These are phyloP conservation scores for Sarocladium brachiariae DNA, from an alignment of 2,329 filamentous ascomycete species.

Conservation along the genomic window DNA sequence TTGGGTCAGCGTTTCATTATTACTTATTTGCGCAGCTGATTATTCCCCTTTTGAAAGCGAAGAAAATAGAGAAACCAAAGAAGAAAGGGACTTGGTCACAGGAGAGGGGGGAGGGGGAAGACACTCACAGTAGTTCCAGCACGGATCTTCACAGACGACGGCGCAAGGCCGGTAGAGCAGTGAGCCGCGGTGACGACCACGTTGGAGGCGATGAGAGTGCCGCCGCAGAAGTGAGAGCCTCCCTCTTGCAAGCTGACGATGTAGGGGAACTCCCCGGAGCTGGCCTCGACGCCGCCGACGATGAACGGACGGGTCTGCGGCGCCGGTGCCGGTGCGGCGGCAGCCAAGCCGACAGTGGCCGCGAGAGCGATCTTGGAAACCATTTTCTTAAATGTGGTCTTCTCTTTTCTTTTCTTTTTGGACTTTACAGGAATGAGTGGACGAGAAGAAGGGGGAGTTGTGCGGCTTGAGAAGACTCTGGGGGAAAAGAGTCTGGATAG, in stretches of 20 bases:
- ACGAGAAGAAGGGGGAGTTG: neutral
- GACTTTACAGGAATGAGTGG: neutral
- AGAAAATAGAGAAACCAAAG: neutral
- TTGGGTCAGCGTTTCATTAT: no score
- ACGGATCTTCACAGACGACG: constrained; percentile 18
- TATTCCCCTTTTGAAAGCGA: no score
- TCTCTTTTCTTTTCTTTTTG: no score
- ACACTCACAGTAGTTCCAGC: constrained; percentile 19
- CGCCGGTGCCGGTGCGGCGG: neutral
- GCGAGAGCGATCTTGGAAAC: neutral
- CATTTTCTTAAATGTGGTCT: neutral
- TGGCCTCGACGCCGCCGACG: constrained; percentile 19
- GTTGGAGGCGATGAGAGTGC: constrained; percentile 22
- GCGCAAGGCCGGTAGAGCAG: constrained; percentile 17
- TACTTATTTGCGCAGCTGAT: no score
- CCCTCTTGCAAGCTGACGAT: constrained; percentile 20
- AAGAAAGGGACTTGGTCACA: neutral
- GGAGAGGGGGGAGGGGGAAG: neutral
- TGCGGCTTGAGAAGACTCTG: neutral
- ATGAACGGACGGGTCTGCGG: constrained; percentile 12
- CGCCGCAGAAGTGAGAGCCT: constrained; percentile 21
- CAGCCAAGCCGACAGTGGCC: neutral
- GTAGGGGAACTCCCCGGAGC: constrained; percentile 24
- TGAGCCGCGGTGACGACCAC: constrained; percentile 27
- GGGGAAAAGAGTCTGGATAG: no score